Evolutionary conservation across 768 basidiomycete genomes (phyloP), one percentile per base, ranked within the genome.

Genomic region (Hypholoma sublateritium): DNA sequence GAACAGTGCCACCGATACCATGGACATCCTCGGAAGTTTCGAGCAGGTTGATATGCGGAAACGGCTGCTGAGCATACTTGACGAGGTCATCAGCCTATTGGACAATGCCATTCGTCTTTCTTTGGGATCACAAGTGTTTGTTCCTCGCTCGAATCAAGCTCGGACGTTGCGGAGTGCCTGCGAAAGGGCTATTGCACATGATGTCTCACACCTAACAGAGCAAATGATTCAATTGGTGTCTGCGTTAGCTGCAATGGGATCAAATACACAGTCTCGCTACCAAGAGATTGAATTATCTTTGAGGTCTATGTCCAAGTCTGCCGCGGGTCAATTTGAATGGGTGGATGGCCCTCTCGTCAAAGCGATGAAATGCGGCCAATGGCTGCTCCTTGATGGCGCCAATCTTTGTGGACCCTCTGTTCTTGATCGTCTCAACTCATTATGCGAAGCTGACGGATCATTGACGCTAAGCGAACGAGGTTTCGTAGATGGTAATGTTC

Each of bases 371-470:
- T 73, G 78, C 9, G 97, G 97, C 3, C 80, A 88, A 64, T 98
- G 97, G 95, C 74, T 96, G 44, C 74, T 97, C 43, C 80, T 99
- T 53, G 93, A 97, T 61, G 89, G 87, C 54, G 95, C 97, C 43
- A 99, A 99, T 65, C 79, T 95, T 16, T 99, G 97, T 74, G 95
- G 85, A 59, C 87, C 96, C 1, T 96, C 97, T 12, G 94, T 99
- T 14, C 83, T 99, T 19, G 97, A 99, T 73, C 84, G 97, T 35
- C 84, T 99, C 39, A 99, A 99, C 71, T 95, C 95, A 28, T 84
- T 99, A 9, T 98, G 96, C 69, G 97, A 99, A 73, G 80, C 81
- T 12, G 80, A 89, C 53, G 97, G 97, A 4, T 77, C 75, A 2
- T 74, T 99, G 34, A 85, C 85, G n/a, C 78, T 99, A 43, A 96